Evolutionary conservation across 768 basidiomycete genomes (phyloP), one percentile per base, ranked within the genome.

Genomic region (Leucosporidium creatinivorum): DNA sequence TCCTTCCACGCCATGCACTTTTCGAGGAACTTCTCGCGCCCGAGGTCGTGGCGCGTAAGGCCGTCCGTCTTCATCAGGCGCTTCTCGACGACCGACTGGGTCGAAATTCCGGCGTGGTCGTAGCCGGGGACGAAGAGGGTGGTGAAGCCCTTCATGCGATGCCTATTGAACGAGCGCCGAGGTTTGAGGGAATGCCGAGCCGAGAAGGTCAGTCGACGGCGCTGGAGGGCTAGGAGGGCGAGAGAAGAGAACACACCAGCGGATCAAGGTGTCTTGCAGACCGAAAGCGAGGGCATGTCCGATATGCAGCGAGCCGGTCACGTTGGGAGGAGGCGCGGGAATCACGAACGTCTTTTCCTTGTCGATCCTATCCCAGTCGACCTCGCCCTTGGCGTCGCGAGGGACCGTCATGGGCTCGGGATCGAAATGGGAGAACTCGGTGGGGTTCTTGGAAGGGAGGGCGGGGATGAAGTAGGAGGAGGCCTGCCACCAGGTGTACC

Each of bases 21-120:
- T 70, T 87, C 85, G 72, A 99, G 76, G 79, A 99, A 97, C 74
- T 83, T 85, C 74, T 94, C 91, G 55, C 96, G 85, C 1, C 96
- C 96, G n/a, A 97, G 84, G 77, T 98, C 91, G 77, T 97, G 93
- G 62, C 94, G 81, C 3, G 89, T 89, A 78, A 86, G 82, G 2
- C 91, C 89, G 44, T 87, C 82, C 1, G 84, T 78, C 80, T 94
- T 99, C 81, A 85, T 88, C 44, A 98, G 76, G 23, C 93, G 84
- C 78, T 91, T 92, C 78, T 98, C 96, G 1, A 98, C 94, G 21
- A 99, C 94, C 55, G 90, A 90, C 79, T 99, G 96, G 0, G 96
- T 98, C 0, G 93, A 93, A 68, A 99, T 98, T 65, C 94, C 93
- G 0, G 96, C 96, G 75, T 99, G 96, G 79, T 99, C 96, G 76